Evolutionary conservation across 2,329 filamentous ascomycete genomes (phyloP).

Genomic region (Fusarium caatingaense): DNA sequence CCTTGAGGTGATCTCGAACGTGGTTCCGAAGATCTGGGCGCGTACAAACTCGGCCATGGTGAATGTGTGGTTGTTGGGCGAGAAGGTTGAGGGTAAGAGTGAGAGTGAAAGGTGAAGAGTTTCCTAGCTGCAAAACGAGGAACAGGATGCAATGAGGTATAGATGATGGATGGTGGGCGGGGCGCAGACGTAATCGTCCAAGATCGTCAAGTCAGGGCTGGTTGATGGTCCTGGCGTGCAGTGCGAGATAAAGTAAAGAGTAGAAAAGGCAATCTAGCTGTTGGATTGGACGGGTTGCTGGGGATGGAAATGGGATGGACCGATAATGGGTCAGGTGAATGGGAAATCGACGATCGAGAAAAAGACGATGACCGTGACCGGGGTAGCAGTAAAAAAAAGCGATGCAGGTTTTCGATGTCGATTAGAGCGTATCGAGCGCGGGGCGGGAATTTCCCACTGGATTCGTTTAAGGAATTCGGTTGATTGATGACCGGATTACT

Average conservation of each 20-base stretch:
- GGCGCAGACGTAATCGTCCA: constrained; percentile 34
- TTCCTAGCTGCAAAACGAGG: constrained; percentile 31
- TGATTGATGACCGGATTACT: constrained; percentile 5
- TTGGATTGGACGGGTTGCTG: constrained; percentile 32
- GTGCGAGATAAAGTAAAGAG: constrained; percentile 34
- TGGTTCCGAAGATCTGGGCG: constrained; percentile 99
- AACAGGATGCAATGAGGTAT: constrained; percentile 24
- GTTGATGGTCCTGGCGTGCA: constrained; percentile 22
- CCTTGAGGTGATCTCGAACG: constrained; percentile 99
- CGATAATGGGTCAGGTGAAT: constrained; percentile 43
- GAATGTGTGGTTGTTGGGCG: constrained; percentile 47
- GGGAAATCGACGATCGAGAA: constrained; percentile 41
- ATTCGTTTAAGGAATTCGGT: background rate
- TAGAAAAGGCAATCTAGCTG: constrained; percentile 26
- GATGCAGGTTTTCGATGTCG: constrained; percentile 35
- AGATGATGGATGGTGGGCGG: constrained; percentile 30
- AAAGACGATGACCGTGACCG: constrained; percentile 32
- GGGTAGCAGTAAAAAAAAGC: constrained; percentile 36
- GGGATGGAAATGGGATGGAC: constrained; percentile 40
- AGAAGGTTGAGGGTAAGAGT: constrained; percentile 9
- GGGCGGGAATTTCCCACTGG: constrained; percentile 27
- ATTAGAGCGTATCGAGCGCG: constrained; percentile 30
- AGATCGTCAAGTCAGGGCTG: constrained; percentile 22
- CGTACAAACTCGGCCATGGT: constrained; percentile 99
- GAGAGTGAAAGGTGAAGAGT: constrained; percentile 18